Percentiles rank a stretch among this genome's conserved stretches.
phyloP scores from a whole-genome alignment of 2,329 filamentous ascomycete genomes.

The Chaetomium strumarium region DNA sequence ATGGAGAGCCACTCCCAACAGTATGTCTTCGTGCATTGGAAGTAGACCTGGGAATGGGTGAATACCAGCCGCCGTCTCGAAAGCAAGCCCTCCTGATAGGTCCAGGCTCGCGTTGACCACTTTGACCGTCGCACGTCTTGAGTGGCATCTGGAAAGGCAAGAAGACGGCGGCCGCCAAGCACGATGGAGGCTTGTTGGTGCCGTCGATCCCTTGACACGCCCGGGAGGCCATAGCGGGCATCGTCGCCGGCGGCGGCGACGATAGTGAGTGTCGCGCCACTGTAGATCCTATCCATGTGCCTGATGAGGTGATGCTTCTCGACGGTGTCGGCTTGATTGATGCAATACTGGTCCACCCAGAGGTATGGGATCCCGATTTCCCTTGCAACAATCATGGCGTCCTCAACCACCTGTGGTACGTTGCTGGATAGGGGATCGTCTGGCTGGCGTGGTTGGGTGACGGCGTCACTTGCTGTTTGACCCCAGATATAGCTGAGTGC shows the following conservation, averaged over 20 bases:
- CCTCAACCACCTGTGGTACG: background rate
- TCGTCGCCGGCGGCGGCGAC: slow-evolving; percentile 34
- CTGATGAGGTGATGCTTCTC: slow-evolving; percentile 28
- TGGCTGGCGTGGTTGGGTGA: background rate
- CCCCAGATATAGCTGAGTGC: background rate
- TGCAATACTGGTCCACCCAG: slow-evolving; percentile 36
- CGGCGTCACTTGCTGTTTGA: background rate
- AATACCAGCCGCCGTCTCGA: slow-evolving; percentile 8
- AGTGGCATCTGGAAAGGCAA: background rate
- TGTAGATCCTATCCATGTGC: slow-evolving; percentile 36
- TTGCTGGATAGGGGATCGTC: background rate
- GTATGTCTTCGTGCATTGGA: background rate
- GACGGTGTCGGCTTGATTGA: slow-evolving; percentile 24
- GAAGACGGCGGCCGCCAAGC: background rate
- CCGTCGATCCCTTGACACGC: slow-evolving; percentile 17
- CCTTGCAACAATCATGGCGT: slow-evolving; percentile 29
- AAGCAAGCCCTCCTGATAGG: slow-evolving; percentile 8
- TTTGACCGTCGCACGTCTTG: background rate
- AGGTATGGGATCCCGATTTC: slow-evolving; percentile 32
- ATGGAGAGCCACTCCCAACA: too few relatives aligned
- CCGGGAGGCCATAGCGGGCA: slow-evolving; percentile 32
- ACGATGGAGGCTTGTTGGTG: background rate
- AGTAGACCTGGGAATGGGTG: slow-evolving; percentile 6
- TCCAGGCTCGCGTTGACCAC: slow-evolving; percentile 7
- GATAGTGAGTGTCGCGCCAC: slow-evolving; percentile 33